Evolutionary conservation across 805 yeast species (phyloP), one percentile per base, ranked within the genome.

Genomic region (Candida patagonica): DNA sequence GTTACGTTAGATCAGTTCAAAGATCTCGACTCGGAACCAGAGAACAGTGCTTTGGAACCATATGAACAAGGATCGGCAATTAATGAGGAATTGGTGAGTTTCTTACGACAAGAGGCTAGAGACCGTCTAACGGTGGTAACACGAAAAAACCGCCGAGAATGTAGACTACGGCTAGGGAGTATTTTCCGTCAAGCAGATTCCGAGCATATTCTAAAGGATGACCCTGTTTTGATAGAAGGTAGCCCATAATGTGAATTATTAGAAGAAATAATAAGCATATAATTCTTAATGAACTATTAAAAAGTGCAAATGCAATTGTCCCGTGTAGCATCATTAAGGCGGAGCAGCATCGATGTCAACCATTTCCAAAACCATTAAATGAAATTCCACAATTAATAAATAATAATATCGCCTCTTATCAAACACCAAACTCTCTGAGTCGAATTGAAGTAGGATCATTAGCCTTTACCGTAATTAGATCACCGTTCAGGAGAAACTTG

Each of bases 381-480:
- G n/a, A n/a, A n/a, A n/a, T n/a, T n/a, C n/a, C n/a, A n/a, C n/a
- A 25, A 25, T 25, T 9, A 25, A 25, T 25, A 25, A 25, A 25
- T 25, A 25, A 12, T 25, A 9, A 25, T 9, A 9, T 25, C 9
- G 26, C 26, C 12, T 25, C n/a, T n/a, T n/a, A n/a, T n/a, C n/a
- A n/a, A 37, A 9, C 24, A 4, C 52, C 52, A 20, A 43, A 48
- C 23, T 43, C 46, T 13, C 52, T 33, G 16, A 48, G 44, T 25
- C 38, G 34, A n/a, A 48, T 42, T 15, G 21, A 30, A 6, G 38
- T 20, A n/a, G 43, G 32, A 25, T 44, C 44, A 6, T 16, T 31
- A 5, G 37, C 40, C 15, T 35, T 33, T 12, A 35, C 30, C 1
- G 44, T 45, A 8, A 46, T 35, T n/a, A 46, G 32, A 15, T 43